phyloP scores from a whole-genome alignment of 169 alveolate species.

The Plasmodium inui region DNA sequence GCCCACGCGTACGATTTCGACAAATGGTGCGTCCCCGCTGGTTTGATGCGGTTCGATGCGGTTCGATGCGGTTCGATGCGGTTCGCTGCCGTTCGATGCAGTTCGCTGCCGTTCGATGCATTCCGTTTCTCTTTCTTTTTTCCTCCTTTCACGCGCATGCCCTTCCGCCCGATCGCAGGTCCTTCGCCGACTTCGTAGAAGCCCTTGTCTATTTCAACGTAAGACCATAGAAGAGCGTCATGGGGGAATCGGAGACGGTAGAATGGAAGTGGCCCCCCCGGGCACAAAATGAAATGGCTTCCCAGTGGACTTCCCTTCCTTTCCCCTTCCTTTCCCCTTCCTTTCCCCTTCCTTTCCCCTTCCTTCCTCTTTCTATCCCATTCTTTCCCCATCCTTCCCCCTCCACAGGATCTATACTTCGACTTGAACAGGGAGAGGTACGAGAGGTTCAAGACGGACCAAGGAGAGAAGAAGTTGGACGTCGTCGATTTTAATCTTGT shows the following conservation, averaged over 20 bases:
- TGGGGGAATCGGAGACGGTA: not conserved
- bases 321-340: not conserved
- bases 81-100: too few relatives aligned
- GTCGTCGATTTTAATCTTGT: conserved; percentile 20
- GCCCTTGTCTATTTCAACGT: conserved; percentile 4
- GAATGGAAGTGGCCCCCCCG: not conserved
- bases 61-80: too few relatives aligned
- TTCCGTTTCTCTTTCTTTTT: not conserved
- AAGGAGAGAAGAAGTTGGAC: conserved; percentile 19
- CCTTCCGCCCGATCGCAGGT: not conserved
- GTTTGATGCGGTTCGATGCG: not conserved
- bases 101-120: not conserved
- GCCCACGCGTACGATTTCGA: conserved; percentile 72
- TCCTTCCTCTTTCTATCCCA: not conserved
- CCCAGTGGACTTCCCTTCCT: not conserved
- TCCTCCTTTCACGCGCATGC: not conserved
- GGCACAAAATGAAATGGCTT: not conserved
- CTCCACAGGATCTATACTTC: conserved; percentile 30
- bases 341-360: not conserved
- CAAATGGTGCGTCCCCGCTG: conserved; percentile 35
- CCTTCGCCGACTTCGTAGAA: conserved; percentile 65
- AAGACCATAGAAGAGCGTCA: not conserved
- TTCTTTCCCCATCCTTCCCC: not conserved
- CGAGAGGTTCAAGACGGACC: conserved; percentile 12
- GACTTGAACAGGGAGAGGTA: conserved; percentile 44